Base-by-base conservation (phyloP, 2,329 filamentous ascomycete genomes). In the Colletotrichum sp. region DNA sequence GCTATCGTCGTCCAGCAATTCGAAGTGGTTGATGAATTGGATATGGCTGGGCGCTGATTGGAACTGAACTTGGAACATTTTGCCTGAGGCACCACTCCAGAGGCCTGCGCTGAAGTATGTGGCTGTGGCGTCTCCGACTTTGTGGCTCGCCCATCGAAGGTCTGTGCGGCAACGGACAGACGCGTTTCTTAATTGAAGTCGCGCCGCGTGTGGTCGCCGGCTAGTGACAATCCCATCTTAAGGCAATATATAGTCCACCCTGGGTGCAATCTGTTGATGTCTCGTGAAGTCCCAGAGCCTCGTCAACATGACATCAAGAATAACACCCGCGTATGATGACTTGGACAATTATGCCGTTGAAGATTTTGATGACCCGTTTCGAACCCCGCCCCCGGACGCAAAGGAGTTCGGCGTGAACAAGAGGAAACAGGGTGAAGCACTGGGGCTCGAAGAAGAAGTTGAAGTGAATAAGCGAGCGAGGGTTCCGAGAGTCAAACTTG, bases 361-460 rank as follows among this genome's bases (percentile, higher is more conserved):
- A 69, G 88, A 90, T 78, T 83, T 89, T 24, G 82, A 82, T 13
- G 77, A 88, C 59, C 88, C 88, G 2, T 89, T 91, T 75, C 84
- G 86, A 28, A 87, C 89, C n/a, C 87, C 86, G 24, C 87, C 83
- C 69, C 82, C 86, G 26, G 85, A 85, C 15, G 79, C 82, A 34
- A 81, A 82, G 82, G 83, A 68, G 78, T 79, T 67, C 72, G 80
- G 73, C 52, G 69, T 57, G 77, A 82, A 84, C 76, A 89, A 88
- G 77, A 90, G 90, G 79, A 88, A 87, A 59, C 89, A 89, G 73
- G 87, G 85, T 2, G 86, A 89, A 10, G 89, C 89, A 1, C 86
- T 98, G 4, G 96, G 96, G 62, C 92, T 98, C 72, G 96, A 99
- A 78, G 92, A 98, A 81, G 95, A 98, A 80, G 91, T 99, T 69